Evolutionary conservation across 768 basidiomycete genomes (phyloP), one percentile per base, ranked within the genome.

Genomic region (Lentinus tigrinus): DNA sequence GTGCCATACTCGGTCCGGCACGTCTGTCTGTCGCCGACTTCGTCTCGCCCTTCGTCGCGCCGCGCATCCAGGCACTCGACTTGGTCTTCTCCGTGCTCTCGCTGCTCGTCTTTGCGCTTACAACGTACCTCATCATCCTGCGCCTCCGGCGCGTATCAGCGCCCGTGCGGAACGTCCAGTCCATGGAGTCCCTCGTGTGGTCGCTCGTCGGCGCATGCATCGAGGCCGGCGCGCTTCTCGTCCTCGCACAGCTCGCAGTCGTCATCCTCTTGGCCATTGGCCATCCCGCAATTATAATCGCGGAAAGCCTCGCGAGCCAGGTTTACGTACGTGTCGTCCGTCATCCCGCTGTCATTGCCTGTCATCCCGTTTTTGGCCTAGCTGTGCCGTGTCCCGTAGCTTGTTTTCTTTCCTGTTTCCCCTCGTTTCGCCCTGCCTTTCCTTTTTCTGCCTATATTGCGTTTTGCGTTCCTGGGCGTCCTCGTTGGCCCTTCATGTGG

Each of bases 31-130:
- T 19, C 24, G 24, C 59, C 2, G 42, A 40, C 21, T 60, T 60
- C 46, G 43, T 36, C 26, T 60, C 59, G 23, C 59, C 59, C 14
- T 60, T 60, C 44, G 24, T 56, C 44, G 48, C 50, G 28, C 59
- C 59, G 28, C 50, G 54, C 28, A 26, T 28, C 37, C 37, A 52
- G 34, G 28, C 50, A 36, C 43, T 56, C 36, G 59, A 60, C 54
- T 31, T 50, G 19, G 17, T 44, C 2, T 60, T 47, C 54, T 52
- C 43, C 59, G 37, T 42, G 1, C 26, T 60, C 14, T 51, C 59
- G 2, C 54, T 60, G 14, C 26, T 52, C 3, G 54, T 52, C 50
- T 44, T 52, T 28, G 39, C 36, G 14, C 44, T 47, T 14, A 50
- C 52, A 38, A 60, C 59, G 9, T 26, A 42, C 23, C 50, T 60